Evolutionary conservation across 2,329 filamentous ascomycete species (phyloP).

Genomic region (Albophoma yamanashiensis): DNA sequence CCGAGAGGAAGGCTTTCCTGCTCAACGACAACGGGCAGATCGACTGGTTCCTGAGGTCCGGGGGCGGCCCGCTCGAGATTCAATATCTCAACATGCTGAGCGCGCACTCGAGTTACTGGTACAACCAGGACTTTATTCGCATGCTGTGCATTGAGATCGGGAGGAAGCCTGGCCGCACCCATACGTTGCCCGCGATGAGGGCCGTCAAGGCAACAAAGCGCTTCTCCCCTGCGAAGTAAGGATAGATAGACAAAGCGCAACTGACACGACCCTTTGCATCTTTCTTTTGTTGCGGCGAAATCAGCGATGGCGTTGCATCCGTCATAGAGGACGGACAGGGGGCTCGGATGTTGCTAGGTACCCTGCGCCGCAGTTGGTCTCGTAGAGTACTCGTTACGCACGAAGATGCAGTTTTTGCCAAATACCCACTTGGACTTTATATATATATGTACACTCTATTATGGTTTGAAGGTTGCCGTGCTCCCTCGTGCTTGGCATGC

Average conservation of each 20-base stretch:
- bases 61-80: conserved; percentile 80
- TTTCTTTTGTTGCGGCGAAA: neutral
- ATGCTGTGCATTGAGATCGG: conserved; percentile 86
- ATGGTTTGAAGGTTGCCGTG: neutral
- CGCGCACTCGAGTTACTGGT: conserved; percentile 93
- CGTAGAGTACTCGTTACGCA: neutral
- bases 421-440: neutral
- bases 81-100: conserved; percentile 97
- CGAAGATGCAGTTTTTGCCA: neutral
- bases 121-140: conserved; percentile 74
- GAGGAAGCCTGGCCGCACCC: conserved; percentile 54
- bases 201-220: conserved; percentile 43
- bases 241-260: neutral
- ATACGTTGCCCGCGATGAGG: conserved; percentile 46
- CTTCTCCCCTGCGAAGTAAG: conserved; percentile 7
- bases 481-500: neutral
- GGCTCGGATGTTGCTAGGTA: no score
- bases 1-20: conserved; percentile 75
- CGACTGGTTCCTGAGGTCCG: conserved; percentile 77
- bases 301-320: neutral
- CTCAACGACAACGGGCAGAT: conserved; percentile 97
- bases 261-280: neutral
- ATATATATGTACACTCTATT: neutral
- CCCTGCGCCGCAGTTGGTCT: neutral
- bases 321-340: neutral